Evolutionary conservation across 1,139 yeast species (phyloP), one percentile per base, ranked within the genome.

Genomic region (Debaryomyces psychrophilus): DNA sequence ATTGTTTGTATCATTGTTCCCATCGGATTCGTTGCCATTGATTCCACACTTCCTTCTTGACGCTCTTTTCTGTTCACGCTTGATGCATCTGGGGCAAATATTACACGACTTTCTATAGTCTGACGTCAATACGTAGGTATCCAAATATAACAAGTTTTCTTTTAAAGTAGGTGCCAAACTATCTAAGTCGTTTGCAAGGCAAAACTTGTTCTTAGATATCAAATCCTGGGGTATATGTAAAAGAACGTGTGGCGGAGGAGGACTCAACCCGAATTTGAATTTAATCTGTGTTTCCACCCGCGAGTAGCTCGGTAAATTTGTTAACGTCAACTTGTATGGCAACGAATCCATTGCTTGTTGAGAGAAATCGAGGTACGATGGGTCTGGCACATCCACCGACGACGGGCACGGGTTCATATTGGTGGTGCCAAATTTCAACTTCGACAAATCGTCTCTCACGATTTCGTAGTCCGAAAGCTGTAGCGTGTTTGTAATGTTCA

Each of bases 221-320:
- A 95, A 81, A 62, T 92, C 96, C 44, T 89, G 79, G 1, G 98
- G 96, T 37, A 93, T 68, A 61, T 88, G 93, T 33, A 93, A 66
- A 48, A 89, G 69, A 47, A 77, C 76, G 60, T 88, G 85, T 6
- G 79, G 76, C 4, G 96, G 95, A 8, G 89, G 79, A 2, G 96
- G 96, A 28, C 82, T 75, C 41, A 90, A 70, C 6, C 79, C 66
- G 26, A 93, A 68, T 43, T 80, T 76, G 47, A 93, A 71, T 63
- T 90, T 92, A 61, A 92, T 89, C 68, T 93, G 98, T 17, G 97
- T 93, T 67, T 93, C 99, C 5, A 93, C 98, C 54, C 99, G 79
- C 8, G 97, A 89, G 56, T 83, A 83, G 8, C 78, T 67, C 1
- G 97, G 97, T 43, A 92, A 69, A 46, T 83, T 86, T 9, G 76